These are phyloP conservation scores for Mycena rosella DNA, from an alignment of 768 basidiomycete species.

Conservation along the genomic window DNA sequence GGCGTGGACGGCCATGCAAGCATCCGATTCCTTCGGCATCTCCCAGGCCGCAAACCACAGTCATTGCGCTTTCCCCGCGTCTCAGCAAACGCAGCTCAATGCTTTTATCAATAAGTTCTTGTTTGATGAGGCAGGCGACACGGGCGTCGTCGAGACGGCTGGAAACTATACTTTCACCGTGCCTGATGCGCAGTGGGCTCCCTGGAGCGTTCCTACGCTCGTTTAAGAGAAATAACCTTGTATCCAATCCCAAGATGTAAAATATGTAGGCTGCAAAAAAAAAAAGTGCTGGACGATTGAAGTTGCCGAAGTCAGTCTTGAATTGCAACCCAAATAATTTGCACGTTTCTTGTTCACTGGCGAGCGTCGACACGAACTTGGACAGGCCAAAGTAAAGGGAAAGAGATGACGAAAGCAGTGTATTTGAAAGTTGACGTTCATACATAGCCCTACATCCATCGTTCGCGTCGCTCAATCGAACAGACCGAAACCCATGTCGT, in stretches of 20 bases:
- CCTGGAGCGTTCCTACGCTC: slow-evolving; percentile 27
- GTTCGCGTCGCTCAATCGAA: slow-evolving; percentile 81
- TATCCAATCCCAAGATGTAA: too few species aligned
- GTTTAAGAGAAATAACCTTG: background rate
- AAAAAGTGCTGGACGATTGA: too few species aligned
- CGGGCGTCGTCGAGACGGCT: slow-evolving; percentile 60
- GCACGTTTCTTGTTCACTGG: too few species aligned
- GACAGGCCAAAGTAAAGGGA: too few species aligned
- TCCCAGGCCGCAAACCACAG: slow-evolving; percentile 66
- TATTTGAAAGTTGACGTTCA: slow-evolving; percentile 19
- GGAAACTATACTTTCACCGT: slow-evolving; percentile 38
- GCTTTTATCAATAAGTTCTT: slow-evolving; percentile 72
- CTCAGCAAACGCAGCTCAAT: slow-evolving; percentile 57
- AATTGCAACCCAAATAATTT: too few species aligned
- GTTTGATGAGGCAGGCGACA: slow-evolving; percentile 60
- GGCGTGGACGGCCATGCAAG: slow-evolving; percentile 64
- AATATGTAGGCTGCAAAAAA: too few species aligned
- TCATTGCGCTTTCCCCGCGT: slow-evolving; percentile 68
- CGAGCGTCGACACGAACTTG: too few species aligned
- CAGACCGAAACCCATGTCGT: slow-evolving; percentile 99
- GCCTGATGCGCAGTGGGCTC: slow-evolving; percentile 31
- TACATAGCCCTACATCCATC: slow-evolving; percentile 17
- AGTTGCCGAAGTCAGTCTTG: too few species aligned
- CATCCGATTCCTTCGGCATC: slow-evolving; percentile 63
- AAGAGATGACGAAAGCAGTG: slow-evolving; percentile 16